A percentile compares a stretch with the other conserved stretches of the same genome.
Evolutionary conservation across 108 stramenopile species (phyloP).

Genomic region (Seminavis robusta): DNA sequence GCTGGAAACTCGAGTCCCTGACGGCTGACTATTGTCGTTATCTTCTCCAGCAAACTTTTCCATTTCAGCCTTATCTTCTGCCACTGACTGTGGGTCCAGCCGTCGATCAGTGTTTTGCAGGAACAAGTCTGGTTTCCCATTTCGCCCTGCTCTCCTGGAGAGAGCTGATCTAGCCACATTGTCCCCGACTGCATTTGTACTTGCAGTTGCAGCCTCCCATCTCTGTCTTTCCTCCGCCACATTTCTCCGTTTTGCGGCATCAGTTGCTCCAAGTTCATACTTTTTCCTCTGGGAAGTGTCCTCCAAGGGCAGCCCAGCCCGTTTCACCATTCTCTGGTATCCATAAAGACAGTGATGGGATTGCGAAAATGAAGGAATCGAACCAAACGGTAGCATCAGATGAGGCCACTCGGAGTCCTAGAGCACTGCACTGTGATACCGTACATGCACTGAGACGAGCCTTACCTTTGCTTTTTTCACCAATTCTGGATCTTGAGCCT

Average conservation of each 20-base stretch:
- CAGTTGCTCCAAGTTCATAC: constrained; percentile 26
- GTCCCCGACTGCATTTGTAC: constrained; percentile 11
- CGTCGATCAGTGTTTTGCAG: constrained; percentile 22
- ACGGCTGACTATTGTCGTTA: constrained; percentile 1
- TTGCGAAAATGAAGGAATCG: no score
- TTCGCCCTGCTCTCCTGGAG: constrained; percentile 15
- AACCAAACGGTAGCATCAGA: constrained; percentile 28
- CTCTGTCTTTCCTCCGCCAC: constrained; percentile 43
- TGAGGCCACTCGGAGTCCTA: constrained; percentile 36
- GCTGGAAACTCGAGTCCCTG: constrained; percentile 1
- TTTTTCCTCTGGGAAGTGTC: constrained; percentile 7
- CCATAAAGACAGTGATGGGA: no score
- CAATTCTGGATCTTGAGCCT: neutral
- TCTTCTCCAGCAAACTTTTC: constrained; percentile 29
- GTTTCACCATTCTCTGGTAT: constrained; percentile 46
- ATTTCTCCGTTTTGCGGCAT: constrained; percentile 26
- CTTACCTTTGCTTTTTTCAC: neutral
- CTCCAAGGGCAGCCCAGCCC: constrained; percentile 60
- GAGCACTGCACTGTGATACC: constrained; percentile 49
- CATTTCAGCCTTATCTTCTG: constrained; percentile 38
- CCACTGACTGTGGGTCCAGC: constrained; percentile 20
- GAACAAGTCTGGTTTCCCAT: constrained; percentile 37
- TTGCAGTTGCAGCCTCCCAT: constrained; percentile 51
- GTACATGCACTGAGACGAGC: constrained; percentile 23
- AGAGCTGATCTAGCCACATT: constrained; percentile 40